Base-by-base conservation (phyloP, 1,284 basidiomycete species). In the Leccinum fallax region DNA sequence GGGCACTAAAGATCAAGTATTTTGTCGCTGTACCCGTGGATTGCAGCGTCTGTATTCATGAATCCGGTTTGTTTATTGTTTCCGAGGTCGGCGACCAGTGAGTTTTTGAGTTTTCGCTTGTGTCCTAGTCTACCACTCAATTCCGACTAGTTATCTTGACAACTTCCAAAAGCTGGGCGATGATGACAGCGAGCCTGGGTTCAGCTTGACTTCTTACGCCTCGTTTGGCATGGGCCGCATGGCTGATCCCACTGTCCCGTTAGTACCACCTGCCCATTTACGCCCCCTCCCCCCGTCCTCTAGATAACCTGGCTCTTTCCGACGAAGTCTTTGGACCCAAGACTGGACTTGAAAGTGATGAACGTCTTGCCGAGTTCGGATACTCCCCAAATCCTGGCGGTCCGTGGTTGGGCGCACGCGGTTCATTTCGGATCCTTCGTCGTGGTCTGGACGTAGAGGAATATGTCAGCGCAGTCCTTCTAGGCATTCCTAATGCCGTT, bases 101-200 rank as follows among this genome's bases (percentile, higher is more conserved):
- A 78, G 91, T 82, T 21, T 69, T 32, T 56, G 46, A 24, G 21
- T 24, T 48, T 15, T 48, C 21, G 60, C 61, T 48, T 48, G 10
- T 55, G 5, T 10, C 56, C 32, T 56, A 32, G 51, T 59, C 46
- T 63, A 30, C 61, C 61, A 55, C 57, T 66, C 26, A 65, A 49
- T 51, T 51, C 19, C 59, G 58, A 62, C 4, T 71, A 97, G 94
- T 72, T 87, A 92, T 76, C 81, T 97, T 57, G 97, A 98, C 74
- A 95, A 97, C 74, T 98, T 98, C 83, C 93, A 97, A 77, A 96
- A 95, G 71, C 84, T 98, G 53, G 96, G 94, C 53, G 95, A 98
- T 71, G 95, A 98, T 71, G 96, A 97, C 71, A 86, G 90, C 66
- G 95, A 97, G 71, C 86, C 89, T 48, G 94, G 96, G 77, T 95